Base-by-base conservation (phyloP, 1,139 yeast species). In the Scheffersomyces titani region DNA sequence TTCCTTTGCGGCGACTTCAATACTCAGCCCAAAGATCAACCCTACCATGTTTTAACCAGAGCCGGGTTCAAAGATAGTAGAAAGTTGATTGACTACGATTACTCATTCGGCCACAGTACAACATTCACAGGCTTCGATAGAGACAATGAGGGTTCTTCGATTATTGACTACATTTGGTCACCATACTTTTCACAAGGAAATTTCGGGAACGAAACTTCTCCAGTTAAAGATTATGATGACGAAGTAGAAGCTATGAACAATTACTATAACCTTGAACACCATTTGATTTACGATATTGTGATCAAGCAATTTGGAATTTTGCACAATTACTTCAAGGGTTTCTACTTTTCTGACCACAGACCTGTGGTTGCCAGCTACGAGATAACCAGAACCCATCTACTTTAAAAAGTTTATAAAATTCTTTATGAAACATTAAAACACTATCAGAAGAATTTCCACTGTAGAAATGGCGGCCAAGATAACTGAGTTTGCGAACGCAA, bases 21-120 rank as follows among this genome's bases (percentile, higher is more conserved):
- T 63, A 81, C 87, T 18, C 80, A 81, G 57, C 86, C 86, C 3
- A 67, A 70, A 1, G 86, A 83, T 59, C 81, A 76, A 51, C 71
- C 72, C 1, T 68, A 68, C 53, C 53, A 56, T 18, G 57, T 69
- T 5, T 61, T 69, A 55, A 51, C 54, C 13, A 50, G 19, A 5
- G 52, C 65, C 3, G 70, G 68, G 1, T 64, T 60, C 55, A 61
- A 60, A 40, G 71, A 69, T 52, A 60, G 66, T 19, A 55, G 70
- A 2, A 55, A 55, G 11, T 54, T 60, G 47, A 58, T 63, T 5
- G 59, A 58, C 49, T 56, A 59, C 21, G 57, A 54, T 18, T 59
- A 53, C 49, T 56, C 61, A 1, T 69, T 67, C 51, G 70, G 69
- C 0, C 60, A 58, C 47, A 55, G 54, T 48, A 55, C 61, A 18